Conservation (phyloP, 805 yeast species). For the Saccharomycopsis sp. region DNA sequence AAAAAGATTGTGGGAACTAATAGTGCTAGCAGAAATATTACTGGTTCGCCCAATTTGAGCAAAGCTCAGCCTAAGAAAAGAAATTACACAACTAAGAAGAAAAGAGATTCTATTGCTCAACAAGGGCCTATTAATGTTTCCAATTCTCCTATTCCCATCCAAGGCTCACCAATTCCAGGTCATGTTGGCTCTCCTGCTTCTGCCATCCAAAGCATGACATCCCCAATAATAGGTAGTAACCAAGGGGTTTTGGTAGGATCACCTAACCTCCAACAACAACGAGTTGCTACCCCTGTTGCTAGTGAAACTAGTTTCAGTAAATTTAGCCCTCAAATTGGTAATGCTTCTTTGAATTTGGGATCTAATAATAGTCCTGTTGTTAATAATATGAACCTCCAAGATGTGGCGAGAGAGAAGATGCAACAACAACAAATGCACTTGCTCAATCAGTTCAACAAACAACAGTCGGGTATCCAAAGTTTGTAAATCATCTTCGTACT, state of each 20-base stretch:
- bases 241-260: neutral
- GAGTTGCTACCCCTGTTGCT: constrained; percentile 7
- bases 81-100: constrained; percentile 12
- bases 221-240: neutral
- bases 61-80: constrained; percentile 14
- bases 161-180: neutral
- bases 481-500: too few relatives aligned
- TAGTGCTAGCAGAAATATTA: constrained; percentile 5
- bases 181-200: neutral
- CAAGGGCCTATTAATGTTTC: neutral
- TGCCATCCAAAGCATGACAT: too few relatives aligned
- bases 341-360: neutral
- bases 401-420: neutral
- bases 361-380: neutral
- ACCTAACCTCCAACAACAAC: constrained; percentile 4
- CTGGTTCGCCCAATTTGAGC: constrained; percentile 9
- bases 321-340: constrained; percentile 8
- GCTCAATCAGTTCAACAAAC: constrained; percentile 4
- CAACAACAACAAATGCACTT: constrained; percentile 5
- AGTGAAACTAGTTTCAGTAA: constrained; percentile 7
- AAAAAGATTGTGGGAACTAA: constrained; percentile 10
- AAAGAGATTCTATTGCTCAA: constrained; percentile 4
- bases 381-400: constrained; percentile 2
- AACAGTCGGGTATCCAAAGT: too few relatives aligned
- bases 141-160: neutral